These are phyloP conservation scores for Coemansia sp. DNA, from an alignment of 192 early-diverging fungal species.

Conservation along the genomic window DNA sequence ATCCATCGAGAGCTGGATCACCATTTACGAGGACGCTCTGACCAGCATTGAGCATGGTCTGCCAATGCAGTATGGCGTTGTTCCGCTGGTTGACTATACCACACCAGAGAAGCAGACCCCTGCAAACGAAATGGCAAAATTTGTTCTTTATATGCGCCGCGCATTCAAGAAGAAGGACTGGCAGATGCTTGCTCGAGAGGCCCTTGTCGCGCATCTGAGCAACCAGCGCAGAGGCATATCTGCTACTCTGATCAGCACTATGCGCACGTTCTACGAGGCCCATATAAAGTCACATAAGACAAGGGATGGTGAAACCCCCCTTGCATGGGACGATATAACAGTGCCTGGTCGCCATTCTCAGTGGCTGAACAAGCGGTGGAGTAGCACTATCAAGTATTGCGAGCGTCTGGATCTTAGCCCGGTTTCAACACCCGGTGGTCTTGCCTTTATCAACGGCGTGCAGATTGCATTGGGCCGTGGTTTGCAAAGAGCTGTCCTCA, in stretches of 20 bases:
- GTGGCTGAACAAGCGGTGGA: conserved; percentile 42
- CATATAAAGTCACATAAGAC: conserved; percentile 31
- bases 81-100: conserved; percentile 61
- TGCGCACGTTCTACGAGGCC: conserved; percentile 26
- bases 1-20: conserved; percentile 52
- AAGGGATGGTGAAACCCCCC: conserved; percentile 21
- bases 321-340: conserved; percentile 36
- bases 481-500: conserved; percentile 59
- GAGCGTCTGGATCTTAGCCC: conserved; percentile 42
- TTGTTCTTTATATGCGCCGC: conserved; percentile 42
- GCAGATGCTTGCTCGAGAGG: conserved; percentile 27
- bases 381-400: conserved; percentile 33
- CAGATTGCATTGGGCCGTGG: conserved; percentile 63
- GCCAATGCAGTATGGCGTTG: conserved; percentile 86
- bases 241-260: conserved; percentile 13
- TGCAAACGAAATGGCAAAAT: conserved; percentile 34
- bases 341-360: background rate
- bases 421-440: conserved; percentile 38
- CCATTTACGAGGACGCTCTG: conserved; percentile 63
- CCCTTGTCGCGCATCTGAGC: conserved; percentile 24
- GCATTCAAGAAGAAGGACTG: conserved; percentile 36
- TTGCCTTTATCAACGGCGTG: conserved; percentile 81
- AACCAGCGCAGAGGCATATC: background rate
- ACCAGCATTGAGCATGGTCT: conserved; percentile 67
- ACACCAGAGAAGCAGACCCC: conserved; percentile 23